Evolutionary conservation across 208 protist genomes (phyloP).

Genomic region (Crithidia expoeki): DNA sequence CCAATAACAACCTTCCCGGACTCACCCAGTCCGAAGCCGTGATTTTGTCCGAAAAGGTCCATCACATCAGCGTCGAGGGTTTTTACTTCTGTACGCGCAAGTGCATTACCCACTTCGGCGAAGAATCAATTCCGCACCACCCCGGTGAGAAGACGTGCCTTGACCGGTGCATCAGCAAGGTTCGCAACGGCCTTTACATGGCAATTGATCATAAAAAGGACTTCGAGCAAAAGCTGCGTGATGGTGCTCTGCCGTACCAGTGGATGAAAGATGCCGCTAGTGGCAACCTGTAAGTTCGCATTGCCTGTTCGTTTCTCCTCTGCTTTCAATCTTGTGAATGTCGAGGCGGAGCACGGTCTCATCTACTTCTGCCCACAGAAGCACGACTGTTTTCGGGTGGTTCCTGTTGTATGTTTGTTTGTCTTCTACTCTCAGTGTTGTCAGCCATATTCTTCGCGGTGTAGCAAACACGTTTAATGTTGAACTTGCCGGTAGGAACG

Average conservation of each 20-base stretch:
- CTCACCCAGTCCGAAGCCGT: constrained; percentile 66
- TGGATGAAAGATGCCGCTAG: constrained; percentile 75
- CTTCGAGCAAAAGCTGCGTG: constrained; percentile 70
- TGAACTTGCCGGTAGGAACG: no score
- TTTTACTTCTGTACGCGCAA: constrained; percentile 59
- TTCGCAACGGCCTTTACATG: constrained; percentile 66
- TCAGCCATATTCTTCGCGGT: no score
- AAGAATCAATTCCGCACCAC: constrained; percentile 84
- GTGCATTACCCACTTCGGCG: constrained; percentile 81
- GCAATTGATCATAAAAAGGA: constrained; percentile 60
- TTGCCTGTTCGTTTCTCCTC: constrained; percentile 1
- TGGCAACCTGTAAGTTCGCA: constrained; percentile 32
- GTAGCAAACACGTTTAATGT: no score
- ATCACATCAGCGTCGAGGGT: constrained; percentile 63
- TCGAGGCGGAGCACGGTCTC: neutral
- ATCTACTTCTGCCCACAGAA: no score
- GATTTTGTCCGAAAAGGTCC: constrained; percentile 65
- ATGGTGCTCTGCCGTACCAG: constrained; percentile 72
- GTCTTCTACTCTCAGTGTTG: no score
- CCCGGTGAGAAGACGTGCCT: constrained; percentile 81
- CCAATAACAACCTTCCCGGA: constrained; percentile 54
- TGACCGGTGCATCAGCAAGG: constrained; percentile 74
- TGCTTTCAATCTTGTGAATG: neutral
- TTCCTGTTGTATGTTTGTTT: no score
- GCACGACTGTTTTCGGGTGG: no score